Evolutionary conservation across 106 monocot genomes (phyloP).

Genomic region (Dioscorea dumetorum): DNA sequence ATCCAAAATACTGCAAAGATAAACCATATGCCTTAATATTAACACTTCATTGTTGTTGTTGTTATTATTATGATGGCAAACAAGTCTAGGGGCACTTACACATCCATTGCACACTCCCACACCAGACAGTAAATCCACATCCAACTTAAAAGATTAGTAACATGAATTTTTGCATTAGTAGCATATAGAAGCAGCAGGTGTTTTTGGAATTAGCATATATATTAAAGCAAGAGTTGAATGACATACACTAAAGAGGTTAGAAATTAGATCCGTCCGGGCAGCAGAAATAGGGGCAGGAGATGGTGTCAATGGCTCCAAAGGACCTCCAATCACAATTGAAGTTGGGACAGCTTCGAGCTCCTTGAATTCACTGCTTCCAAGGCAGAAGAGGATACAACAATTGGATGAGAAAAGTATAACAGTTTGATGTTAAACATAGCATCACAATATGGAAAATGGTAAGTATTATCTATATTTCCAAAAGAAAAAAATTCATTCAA

Average conservation of each 20-base stretch:
- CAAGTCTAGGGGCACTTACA: no score
- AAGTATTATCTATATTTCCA: no score
- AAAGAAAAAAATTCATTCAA: no score
- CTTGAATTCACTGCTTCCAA: conserved; percentile 44
- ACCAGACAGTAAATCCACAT: no score
- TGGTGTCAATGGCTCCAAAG: conserved; percentile 44
- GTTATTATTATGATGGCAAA: no score
- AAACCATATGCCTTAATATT: no score
- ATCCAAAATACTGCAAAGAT: no score
- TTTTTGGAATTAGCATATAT: not conserved
- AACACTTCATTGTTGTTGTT: no score
- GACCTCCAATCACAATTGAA: conserved; percentile 42
- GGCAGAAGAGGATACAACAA: not conserved
- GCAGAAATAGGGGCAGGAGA: conserved; percentile 19
- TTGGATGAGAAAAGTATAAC: no score
- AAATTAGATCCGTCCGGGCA: conserved; percentile 29
- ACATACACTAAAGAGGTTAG: conserved; percentile 46
- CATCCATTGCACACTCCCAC: no score
- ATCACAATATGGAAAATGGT: no score
- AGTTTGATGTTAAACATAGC: no score
- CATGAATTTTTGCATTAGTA: not conserved
- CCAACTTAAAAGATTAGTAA: not conserved
- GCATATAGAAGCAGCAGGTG: not conserved
- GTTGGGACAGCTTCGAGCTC: conserved; percentile 61
- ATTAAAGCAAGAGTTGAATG: not conserved